Evolutionary conservation across 257 asterid genomes (phyloP).

Genomic region (Ajuga chamaepitys): DNA sequence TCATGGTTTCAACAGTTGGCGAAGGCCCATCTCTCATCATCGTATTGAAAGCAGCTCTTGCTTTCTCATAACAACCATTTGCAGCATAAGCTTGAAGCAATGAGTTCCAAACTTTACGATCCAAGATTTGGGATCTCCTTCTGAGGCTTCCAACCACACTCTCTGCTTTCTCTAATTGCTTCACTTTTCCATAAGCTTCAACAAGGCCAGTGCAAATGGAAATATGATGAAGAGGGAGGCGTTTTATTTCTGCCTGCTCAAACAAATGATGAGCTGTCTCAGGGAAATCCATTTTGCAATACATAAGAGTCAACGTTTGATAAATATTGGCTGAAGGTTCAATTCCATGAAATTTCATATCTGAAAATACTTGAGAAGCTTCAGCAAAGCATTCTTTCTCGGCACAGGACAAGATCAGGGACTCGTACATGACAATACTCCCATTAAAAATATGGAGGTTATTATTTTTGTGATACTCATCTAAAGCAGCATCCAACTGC

Average conservation of each 20-base stretch:
- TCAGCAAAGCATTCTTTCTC: conserved; percentile 54
- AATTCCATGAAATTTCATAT: conserved; percentile 66
- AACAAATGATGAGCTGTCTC: conserved; percentile 75
- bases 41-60: conserved; percentile 83
- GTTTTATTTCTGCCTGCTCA: conserved; percentile 49
- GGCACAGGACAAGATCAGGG: conserved; percentile 54
- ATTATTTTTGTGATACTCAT: conserved; percentile 46
- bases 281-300: conserved; percentile 73
- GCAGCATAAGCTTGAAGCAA: conserved; percentile 73
- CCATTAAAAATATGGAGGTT: conserved; percentile 26
- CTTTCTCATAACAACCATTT: conserved; percentile 85
- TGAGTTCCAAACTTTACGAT: conserved; percentile 77
- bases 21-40: conserved; percentile 95
- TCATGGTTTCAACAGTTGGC: conserved; percentile 80
- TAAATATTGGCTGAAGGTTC: conserved; percentile 60
- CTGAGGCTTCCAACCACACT: conserved; percentile 53
- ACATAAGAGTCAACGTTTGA: conserved; percentile 38
- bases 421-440: conserved; percentile 54
- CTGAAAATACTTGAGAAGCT: conserved; percentile 87
- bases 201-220: conserved; percentile 51
- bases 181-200: conserved; percentile 70
- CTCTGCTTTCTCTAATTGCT: conserved; percentile 79
- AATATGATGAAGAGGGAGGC: conserved; percentile 42
- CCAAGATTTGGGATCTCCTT: conserved; percentile 40
- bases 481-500: conserved; percentile 70